phyloP scores from a whole-genome alignment of 2,329 filamentous ascomycete genomes.

The Phaeomoniella chlamydospora region DNA sequence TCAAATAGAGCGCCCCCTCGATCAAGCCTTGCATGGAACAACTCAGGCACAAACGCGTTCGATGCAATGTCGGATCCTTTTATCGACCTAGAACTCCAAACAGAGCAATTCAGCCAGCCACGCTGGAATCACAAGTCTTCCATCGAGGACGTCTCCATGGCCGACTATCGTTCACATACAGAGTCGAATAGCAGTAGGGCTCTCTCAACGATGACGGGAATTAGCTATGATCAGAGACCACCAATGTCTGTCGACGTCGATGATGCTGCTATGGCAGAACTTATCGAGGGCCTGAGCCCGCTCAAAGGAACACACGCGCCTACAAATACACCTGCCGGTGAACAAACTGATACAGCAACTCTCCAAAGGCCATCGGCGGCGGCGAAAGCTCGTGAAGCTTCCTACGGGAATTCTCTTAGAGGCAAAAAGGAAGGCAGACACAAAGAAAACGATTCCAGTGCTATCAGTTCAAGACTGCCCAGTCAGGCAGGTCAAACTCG shows the following conservation, averaged over 20 bases:
- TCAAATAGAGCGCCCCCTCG: conserved; percentile 12
- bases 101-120: conserved; percentile 14
- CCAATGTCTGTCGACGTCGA: not conserved
- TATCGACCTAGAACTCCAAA: conserved; percentile 19
- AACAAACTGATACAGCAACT: not conserved
- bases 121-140: not conserved
- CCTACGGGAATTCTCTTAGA: not conserved
- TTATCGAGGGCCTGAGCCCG: not conserved
- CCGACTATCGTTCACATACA: conserved; percentile 27
- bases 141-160: conserved; percentile 32
- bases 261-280: not conserved
- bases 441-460: not conserved
- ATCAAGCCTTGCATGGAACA: conserved; percentile 8
- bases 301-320: conserved; percentile 1
- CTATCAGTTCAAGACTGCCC: not conserved
- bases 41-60: not conserved
- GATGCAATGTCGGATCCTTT: conserved; percentile 22
- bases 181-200: conserved; percentile 17
- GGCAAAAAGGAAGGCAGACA: not conserved
- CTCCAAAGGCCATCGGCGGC: not conserved
- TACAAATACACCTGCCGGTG: conserved; percentile 1
- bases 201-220: not conserved
- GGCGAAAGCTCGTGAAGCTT: not conserved
- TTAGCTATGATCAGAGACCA: conserved; percentile 1
- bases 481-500: not conserved